These are phyloP conservation scores for Fusarium nematophilum DNA, from an alignment of 2,329 filamentous ascomycete genomes.

Conservation along the genomic window DNA sequence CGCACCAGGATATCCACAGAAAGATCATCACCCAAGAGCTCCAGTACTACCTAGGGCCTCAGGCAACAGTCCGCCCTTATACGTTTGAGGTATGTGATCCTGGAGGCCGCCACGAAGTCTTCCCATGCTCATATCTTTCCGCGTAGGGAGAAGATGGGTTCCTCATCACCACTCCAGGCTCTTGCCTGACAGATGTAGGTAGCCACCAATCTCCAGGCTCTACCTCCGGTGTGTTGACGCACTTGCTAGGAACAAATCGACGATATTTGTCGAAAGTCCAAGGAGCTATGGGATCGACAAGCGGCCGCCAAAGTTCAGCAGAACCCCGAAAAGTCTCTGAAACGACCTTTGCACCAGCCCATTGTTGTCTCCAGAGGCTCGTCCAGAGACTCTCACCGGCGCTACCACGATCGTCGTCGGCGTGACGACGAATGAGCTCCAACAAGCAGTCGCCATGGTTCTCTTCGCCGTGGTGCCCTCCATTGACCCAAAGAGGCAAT, in stretches of 20 bases:
- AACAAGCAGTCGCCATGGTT: slow-evolving; percentile 7
- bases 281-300: slow-evolving; percentile 67
- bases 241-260: slow-evolving; percentile 68
- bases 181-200: slow-evolving; percentile 69
- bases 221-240: slow-evolving; percentile 32
- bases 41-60: slow-evolving; percentile 68
- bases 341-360: slow-evolving; percentile 68
- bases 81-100: slow-evolving; percentile 63
- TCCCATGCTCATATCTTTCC: slow-evolving; percentile 40
- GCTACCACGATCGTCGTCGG: slow-evolving; percentile 44
- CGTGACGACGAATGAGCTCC: slow-evolving; percentile 38
- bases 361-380: slow-evolving; percentile 56
- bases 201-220: slow-evolving; percentile 1
- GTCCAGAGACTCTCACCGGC: slow-evolving; percentile 40
- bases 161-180: slow-evolving; percentile 68
- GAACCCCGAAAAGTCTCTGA: slow-evolving; percentile 61
- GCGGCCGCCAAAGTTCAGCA: slow-evolving; percentile 61
- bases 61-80: slow-evolving; percentile 67
- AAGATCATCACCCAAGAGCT: slow-evolving; percentile 69
- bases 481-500: slow-evolving; percentile 12
- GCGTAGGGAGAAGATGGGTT: slow-evolving; percentile 69
- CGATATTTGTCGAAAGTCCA: slow-evolving; percentile 70
- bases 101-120: slow-evolving; percentile 20
- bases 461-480: slow-evolving; percentile 10
- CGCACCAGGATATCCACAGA: slow-evolving; percentile 68